A percentile compares a stretch with the other conserved stretches of the same genome.
Conservation (phyloP, 2,329 filamentous ascomycete species). For the Arthrobotrys musiformis region DNA sequence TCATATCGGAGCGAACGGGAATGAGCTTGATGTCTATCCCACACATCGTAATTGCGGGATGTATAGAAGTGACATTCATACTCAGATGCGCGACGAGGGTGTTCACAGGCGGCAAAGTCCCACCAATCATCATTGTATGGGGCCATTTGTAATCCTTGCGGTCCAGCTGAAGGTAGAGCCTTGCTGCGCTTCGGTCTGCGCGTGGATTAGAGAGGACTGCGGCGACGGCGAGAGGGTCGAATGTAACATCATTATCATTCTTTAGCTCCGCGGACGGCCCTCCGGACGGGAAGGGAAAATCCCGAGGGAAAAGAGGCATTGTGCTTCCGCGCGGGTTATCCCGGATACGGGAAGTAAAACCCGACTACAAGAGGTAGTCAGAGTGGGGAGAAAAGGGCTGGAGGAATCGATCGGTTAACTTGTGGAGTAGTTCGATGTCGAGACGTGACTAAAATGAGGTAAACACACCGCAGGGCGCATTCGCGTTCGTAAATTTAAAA, state of each 20-base stretch:
- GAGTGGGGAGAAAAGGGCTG: neutral
- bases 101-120: conserved; percentile 60
- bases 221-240: conserved; percentile 61
- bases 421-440: too few species aligned
- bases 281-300: conserved; percentile 33
- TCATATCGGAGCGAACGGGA: conserved; percentile 60
- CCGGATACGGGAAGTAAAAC: neutral
- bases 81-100: conserved; percentile 61
- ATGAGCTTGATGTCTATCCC: conserved; percentile 59
- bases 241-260: conserved; percentile 57
- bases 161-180: conserved; percentile 61
- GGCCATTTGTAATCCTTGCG: conserved; percentile 60
- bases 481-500: too few species aligned
- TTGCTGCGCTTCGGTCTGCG: conserved; percentile 60
- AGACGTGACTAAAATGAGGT: too few species aligned
- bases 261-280: conserved; percentile 16
- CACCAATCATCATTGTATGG: conserved; percentile 61
- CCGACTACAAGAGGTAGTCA: too few species aligned
- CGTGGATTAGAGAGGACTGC: conserved; percentile 61
- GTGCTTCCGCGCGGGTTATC: neutral
- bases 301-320: neutral
- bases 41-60: conserved; percentile 60
- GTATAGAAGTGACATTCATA: conserved; percentile 57
- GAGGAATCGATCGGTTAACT: neutral
- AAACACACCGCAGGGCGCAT: too few species aligned